Base-by-base conservation (phyloP, 345 rosid species). In the Gossypium arboreum region DNA sequence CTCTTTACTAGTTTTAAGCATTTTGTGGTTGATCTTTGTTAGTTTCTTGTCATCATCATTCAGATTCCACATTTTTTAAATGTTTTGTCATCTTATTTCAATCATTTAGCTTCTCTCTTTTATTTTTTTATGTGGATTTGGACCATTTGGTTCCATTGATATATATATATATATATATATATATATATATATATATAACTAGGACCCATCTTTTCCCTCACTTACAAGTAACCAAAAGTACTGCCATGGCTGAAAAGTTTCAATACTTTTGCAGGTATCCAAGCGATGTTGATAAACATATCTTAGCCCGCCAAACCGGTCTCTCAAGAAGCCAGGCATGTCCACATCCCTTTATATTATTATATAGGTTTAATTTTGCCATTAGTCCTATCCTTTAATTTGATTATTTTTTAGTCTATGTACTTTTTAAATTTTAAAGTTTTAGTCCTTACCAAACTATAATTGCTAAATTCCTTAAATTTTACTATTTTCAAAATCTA, bases 251-350 rank as follows among this genome's bases (percentile, higher is more conserved):
- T 72, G 67, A 18, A n/a, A 63, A 68, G 25, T 29, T 52, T 70
- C 25, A 50, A 17, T 69, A 0, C 34, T 52, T 81, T 77, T 83
- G 82, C 90, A 96, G 99, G 84, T 96, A 96, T 79, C 99, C 99
- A 47, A 96, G 97, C 70, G 99, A 96, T 83, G 98, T 96, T 75
- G 99, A 96, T 90, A 96, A 96, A 80, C 99, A 96, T 76, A 88
- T 96, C 70, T 83, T 96, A 83, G 98, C 99, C 75, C 93, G 98
- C 77, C 99, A 96, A 89, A 88, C 97, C 16, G 99, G 99, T 83
- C 94, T 96, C 83, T 96, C 99, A 75, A 96, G 97, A 88, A 92
- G 99, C 84, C 99, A 96, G 98, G 99, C 87, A 91, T 12, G 91
- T 87, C 88, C 78, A 59, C 76, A 80, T 84, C 80, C 45, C 68